Evolutionary conservation across 768 basidiomycete genomes (phyloP).

Genomic region (Polyporus arcularius): DNA sequence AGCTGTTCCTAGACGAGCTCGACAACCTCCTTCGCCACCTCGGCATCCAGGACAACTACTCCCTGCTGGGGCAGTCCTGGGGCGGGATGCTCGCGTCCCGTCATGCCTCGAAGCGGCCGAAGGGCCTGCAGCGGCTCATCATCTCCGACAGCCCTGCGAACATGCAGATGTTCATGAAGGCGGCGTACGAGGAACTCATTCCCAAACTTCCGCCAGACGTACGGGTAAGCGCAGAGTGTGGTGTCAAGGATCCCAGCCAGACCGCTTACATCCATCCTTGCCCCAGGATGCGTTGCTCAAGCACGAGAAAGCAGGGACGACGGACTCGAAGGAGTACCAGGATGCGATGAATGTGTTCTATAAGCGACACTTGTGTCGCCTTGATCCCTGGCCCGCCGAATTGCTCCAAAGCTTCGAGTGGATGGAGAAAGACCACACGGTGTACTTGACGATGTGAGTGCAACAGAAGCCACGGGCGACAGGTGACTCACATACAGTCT

Average conservation of each 20-base stretch:
- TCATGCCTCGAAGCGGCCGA: conserved; percentile 42
- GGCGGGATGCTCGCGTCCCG: conserved; percentile 53
- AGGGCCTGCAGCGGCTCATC: conserved; percentile 36
- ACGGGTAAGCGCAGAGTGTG: conserved; percentile 31
- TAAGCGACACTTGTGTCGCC: conserved; percentile 42
- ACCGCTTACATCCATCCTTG: not conserved
- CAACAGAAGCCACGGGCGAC: not conserved
- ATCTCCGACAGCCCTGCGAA: conserved; percentile 30
- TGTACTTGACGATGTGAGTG: conserved; percentile 48
- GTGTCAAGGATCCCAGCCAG: not conserved
- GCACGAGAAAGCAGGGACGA: conserved; percentile 48
- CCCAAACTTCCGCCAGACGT: conserved; percentile 35
- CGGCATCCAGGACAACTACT: conserved; percentile 40
- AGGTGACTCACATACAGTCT: not conserved
- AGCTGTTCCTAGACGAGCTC: conserved; percentile 57
- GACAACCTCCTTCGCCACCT: conserved; percentile 47
- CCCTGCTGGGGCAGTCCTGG: conserved; percentile 59
- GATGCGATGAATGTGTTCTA: conserved; percentile 45
- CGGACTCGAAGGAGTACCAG: conserved; percentile 45
- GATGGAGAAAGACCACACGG: conserved; percentile 47
- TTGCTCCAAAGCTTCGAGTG: conserved; percentile 35
- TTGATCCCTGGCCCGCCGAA: conserved; percentile 47
- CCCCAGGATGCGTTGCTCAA: conserved; percentile 28
- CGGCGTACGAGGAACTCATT: conserved; percentile 33
- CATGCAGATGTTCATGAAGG: conserved; percentile 36